These are phyloP conservation scores for Carallia brachiata DNA, from an alignment of 345 rosid genomes.

Conservation along the genomic window DNA sequence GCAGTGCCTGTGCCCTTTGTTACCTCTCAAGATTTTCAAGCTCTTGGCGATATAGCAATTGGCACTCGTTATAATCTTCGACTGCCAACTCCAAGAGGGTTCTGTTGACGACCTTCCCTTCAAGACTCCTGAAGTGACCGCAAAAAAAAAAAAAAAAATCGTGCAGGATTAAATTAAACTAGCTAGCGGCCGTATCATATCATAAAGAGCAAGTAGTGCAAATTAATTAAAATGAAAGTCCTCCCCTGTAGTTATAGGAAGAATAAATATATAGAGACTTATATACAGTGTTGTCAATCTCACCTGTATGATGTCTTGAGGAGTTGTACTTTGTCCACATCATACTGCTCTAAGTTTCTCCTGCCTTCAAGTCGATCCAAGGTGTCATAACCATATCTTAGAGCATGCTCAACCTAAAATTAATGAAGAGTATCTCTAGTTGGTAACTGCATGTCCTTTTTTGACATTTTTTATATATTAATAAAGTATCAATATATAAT, in stretches of 20 bases:
- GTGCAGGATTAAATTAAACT: background rate
- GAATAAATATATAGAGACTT: too few relatives aligned
- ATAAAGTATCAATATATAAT: too few relatives aligned
- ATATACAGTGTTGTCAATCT: background rate
- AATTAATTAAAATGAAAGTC: too few relatives aligned
- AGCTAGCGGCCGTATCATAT: too few relatives aligned
- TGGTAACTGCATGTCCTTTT: too few relatives aligned
- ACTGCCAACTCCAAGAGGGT: constrained; percentile 5
- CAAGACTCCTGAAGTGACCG: too few relatives aligned
- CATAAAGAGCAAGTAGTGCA: too few relatives aligned
- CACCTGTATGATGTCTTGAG: constrained; percentile 16
- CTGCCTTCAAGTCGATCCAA: constrained; percentile 19
- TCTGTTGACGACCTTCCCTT: background rate
- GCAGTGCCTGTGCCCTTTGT: background rate
- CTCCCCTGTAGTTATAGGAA: too few relatives aligned
- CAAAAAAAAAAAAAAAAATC: too few relatives aligned
- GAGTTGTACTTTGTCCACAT: constrained; percentile 2
- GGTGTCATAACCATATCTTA: constrained; percentile 14
- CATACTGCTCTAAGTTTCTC: constrained; percentile 6
- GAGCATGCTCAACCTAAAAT: constrained; percentile 19
- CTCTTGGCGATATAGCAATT: constrained; percentile 12
- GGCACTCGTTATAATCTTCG: constrained; percentile 17
- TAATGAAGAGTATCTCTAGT: background rate
- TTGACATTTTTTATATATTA: too few relatives aligned
- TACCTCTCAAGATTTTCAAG: constrained; percentile 15